Percentiles rank a stretch among this genome's conserved stretches.
Conservation (phyloP, 306 rosid species). For the Luffa aegyptiaca region DNA sequence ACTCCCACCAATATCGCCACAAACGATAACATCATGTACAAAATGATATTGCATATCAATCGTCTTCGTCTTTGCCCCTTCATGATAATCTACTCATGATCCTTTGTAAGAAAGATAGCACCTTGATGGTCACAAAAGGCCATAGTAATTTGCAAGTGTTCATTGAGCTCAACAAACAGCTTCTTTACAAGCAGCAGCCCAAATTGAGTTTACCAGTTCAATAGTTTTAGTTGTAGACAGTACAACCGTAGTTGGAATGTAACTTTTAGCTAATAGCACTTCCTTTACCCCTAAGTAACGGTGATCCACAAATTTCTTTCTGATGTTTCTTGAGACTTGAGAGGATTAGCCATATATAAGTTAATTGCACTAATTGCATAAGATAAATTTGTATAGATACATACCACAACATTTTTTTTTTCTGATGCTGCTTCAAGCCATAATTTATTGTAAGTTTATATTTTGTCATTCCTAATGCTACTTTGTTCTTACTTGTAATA, state of each 20-base stretch:
- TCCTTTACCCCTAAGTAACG: not conserved
- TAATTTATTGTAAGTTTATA: too few species aligned
- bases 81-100: not conserved
- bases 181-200: not conserved
- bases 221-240: not conserved
- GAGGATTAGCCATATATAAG: not conserved
- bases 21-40: not conserved
- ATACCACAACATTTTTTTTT: not conserved
- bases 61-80: not conserved
- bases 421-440: too few species aligned
- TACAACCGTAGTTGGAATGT: not conserved
- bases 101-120: not conserved
- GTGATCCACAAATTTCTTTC: too few species aligned
- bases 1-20: not conserved
- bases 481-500: too few species aligned
- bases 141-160: not conserved
- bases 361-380: not conserved
- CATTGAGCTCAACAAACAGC: not conserved
- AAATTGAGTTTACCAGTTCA: too few species aligned
- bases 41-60: not conserved
- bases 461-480: too few species aligned
- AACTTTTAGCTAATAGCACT: not conserved
- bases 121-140: not conserved
- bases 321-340: not conserved
- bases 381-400: not conserved